Evolutionary conservation across 306 rosid genomes (phyloP), one percentile per base, ranked within the genome.

Genomic region (Hylodesmum podocarpum): DNA sequence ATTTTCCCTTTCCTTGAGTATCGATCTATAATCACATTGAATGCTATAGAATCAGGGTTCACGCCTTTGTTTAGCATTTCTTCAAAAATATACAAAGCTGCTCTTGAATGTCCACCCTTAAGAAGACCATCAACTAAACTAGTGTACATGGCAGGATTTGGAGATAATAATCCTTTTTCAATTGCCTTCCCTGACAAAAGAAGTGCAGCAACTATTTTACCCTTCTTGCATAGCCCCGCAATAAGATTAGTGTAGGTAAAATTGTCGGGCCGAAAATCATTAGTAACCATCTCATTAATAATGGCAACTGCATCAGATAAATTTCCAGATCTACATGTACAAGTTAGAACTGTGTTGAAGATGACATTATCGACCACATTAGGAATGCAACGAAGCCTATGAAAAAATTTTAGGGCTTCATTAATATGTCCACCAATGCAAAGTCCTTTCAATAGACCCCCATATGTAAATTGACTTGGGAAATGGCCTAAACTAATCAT

Each of bases 91-190:
- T 80, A 86, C 59, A 73, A 71, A 70, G 95, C 94, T 27, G 79
- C 89, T 82, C 84, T 86, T 54, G 89, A 66, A 49, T 89, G 91
- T 47, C 97, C 93, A 21, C 64, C 87, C 89, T 88, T 91, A 70
- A 89, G 86, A 80, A 91, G 87, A 19, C 89, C 91, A 78, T 81
- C 83, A 74, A 88, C 65, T 61, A 91, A 84, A 78, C 85, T 72
- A 82, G 97, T 83, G 85, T 83, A 86, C 53, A 85, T 3, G 8
- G 80, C 84, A 81, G 83, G 82, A 85, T 85, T 85, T 34, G 85
- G 83, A 13, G 85, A 73, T 25, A 85, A 59, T 51, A 81, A 61
- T 50, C 82, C 89, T 33, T 83, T 86, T 66, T 86, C 88, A 80
- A 85, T 73, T 54, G 86, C 54, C 47, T 84, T 89, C 73, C 74